Conservation (phyloP, 441 rosid species). For the Gossypium trilobum region DNA sequence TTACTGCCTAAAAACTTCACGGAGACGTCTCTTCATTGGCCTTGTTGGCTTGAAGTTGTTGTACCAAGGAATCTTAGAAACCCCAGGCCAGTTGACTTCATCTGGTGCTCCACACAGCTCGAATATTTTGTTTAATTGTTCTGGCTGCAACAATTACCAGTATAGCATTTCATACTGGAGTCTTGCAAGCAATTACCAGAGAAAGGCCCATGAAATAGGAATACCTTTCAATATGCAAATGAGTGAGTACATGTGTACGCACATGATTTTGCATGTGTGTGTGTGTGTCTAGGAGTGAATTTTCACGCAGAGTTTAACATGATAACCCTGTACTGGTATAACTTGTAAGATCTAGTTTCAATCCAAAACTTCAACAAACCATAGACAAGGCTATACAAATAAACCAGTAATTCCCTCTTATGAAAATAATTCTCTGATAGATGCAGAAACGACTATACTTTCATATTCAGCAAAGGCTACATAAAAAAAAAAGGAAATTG, state of each 20-base stretch:
- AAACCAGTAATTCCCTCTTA: neutral
- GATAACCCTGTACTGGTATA: neutral
- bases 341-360: neutral
- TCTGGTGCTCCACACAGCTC: constrained; percentile 93
- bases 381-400: neutral
- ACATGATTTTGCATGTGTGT: neutral
- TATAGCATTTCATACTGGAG: constrained; percentile 1
- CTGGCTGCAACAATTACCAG: constrained; percentile 41
- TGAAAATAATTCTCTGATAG: no score
- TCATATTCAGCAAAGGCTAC: no score
- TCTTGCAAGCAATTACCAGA: constrained; percentile 2
- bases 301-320: constrained; percentile 5
- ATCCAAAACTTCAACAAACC: neutral
- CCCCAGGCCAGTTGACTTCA: constrained; percentile 73
- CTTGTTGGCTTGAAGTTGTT: constrained; percentile 74
- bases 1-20: constrained; percentile 82
- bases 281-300: neutral
- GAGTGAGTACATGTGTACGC: neutral
- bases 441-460: no score
- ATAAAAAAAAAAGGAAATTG: no score
- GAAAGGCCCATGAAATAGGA: neutral
- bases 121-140: constrained; percentile 84
- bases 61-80: constrained; percentile 52
- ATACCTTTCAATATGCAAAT: neutral
- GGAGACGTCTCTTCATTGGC: constrained; percentile 73